Evolutionary conservation across 2,329 filamentous ascomycete species (phyloP), one percentile per base, ranked within the genome.

Genomic region (Diaporthe sp.): DNA sequence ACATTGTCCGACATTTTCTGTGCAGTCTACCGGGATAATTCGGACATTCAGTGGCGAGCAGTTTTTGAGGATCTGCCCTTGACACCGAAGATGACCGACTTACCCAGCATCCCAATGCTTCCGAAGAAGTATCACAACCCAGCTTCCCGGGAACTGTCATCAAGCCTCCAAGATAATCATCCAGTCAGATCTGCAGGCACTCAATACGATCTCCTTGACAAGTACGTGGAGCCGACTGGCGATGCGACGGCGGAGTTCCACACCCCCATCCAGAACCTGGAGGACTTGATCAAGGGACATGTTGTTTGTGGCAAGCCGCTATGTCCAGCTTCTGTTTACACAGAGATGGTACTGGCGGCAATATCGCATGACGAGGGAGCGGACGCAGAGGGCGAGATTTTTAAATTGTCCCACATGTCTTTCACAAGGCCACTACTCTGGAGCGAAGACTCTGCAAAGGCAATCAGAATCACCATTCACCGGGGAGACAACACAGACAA

Each of bases 321-420:
- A 10, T 66, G 61, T 6, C 61, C 61, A 25, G 61, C 61, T 32
- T 66, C 61, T n/a, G 44, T 66, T 4, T 66, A 66, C 44, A 19
- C 47, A 35, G 61, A 66, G 44, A 47, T 66, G 39, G 61, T 42
- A n/a, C 61, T 66, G 6, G 39, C 42, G n/a, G 61, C 61, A 35
- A 42, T 59, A 59, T 27, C 32, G 1, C 22, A 59, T 4, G 30
- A 12, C 42, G 39, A 66, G 27, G 42, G 32, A 3, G 27, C 44
- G n/a, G 22, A 35, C 7, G 3, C 27, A 15, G 42, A 35, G 27
- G 10, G 22, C 9, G 27, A 47, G 19, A 3, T 32, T 22, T 50
- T 50, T 42, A 47, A 35, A 32, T n/a, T 66, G 10, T 50, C 10
- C 7, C 13, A 66, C 27, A 17, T 66, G 4, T 51, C 30, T 2